phyloP scores from a whole-genome alignment of 805 yeast genomes.

The Candida maesae region DNA sequence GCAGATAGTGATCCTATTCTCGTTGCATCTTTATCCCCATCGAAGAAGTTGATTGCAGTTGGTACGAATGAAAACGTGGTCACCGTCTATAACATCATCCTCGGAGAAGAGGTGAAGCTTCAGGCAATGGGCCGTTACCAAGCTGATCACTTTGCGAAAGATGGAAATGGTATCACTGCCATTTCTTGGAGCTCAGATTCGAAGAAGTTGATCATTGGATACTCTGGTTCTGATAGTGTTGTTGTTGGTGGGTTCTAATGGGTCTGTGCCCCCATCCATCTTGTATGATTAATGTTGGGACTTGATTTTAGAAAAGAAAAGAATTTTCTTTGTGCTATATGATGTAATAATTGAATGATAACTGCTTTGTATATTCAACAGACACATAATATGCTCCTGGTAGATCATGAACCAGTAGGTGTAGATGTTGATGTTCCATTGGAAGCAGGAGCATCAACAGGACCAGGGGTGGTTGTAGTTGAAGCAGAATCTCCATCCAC shows the following conservation, averaged over 20 bases:
- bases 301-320: too few relatives aligned
- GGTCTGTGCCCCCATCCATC: too few relatives aligned
- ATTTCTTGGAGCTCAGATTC: conserved; percentile 33
- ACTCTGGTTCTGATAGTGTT: conserved; percentile 30
- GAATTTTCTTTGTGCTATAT: too few relatives aligned
- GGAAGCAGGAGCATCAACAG: too few relatives aligned
- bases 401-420: too few relatives aligned
- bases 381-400: too few relatives aligned
- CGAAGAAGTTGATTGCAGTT: conserved; percentile 46
- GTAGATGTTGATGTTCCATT: too few relatives aligned
- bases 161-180: conserved; percentile 29
- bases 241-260: neutral
- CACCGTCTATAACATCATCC: conserved; percentile 44
- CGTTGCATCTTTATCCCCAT: conserved; percentile 48
- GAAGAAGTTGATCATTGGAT: conserved; percentile 29
- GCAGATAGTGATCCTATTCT: conserved; percentile 54
- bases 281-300: neutral
- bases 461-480: neutral
- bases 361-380: too few relatives aligned
- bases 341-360: too few relatives aligned
- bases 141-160: conserved; percentile 17
- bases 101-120: conserved; percentile 12
- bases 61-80: conserved; percentile 66
- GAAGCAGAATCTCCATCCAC: too few relatives aligned
- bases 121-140: conserved; percentile 24